Base-by-base conservation (phyloP, 1,284 basidiomycete genomes). In the Fistulina hepatica region DNA sequence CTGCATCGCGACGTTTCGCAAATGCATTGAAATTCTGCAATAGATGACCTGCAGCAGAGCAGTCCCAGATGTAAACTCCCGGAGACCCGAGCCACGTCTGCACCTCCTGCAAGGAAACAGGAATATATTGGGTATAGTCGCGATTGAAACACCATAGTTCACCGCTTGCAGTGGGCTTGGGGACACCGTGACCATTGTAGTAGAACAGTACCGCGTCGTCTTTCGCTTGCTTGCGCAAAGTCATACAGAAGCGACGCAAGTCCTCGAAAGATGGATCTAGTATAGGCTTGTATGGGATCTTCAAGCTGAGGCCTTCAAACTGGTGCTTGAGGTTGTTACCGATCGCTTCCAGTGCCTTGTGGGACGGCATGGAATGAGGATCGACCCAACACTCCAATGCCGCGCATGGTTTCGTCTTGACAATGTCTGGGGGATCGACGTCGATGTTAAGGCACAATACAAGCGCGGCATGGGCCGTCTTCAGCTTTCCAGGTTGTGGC, bases 111-210 rank as follows among this genome's bases (percentile, higher is more conserved):
- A 97, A 66, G 6, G 90, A 93, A 16, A 98, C 86, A 0, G 94
- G 94, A 41, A 98, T 97, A 57, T 98, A 98, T 59, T 98, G 95
- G 0, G 95, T 97, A 59, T 98, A 98, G 46, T 80, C 89, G 54
- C 83, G 76, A 61, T 98, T 98, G 68, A 98, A 98, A 41, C 95
- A 94, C 94, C 94, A 98, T 39, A 98, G 76, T 60, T 98, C 95
- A 17, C 95, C 94, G 44, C 90, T 93, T 0, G 86, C 73, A 0
- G 95, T 98, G 3, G 94, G 95, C 53, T 92, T 94, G 2, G 95
- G 94, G 11, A 98, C 94, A 22, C 94, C 94, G 48, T 97, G 95
- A 3, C 94, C 95, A 52, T 98, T 98, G 66, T 98, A 98, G 62
- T 98, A 93, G 61, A 97, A 97, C 24, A 97, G 67, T 9, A 92